Percentiles rank a stretch among this genome's conserved stretches.
Conservation (phyloP, 257 asterid genomes). For the Solanum rostratum region DNA sequence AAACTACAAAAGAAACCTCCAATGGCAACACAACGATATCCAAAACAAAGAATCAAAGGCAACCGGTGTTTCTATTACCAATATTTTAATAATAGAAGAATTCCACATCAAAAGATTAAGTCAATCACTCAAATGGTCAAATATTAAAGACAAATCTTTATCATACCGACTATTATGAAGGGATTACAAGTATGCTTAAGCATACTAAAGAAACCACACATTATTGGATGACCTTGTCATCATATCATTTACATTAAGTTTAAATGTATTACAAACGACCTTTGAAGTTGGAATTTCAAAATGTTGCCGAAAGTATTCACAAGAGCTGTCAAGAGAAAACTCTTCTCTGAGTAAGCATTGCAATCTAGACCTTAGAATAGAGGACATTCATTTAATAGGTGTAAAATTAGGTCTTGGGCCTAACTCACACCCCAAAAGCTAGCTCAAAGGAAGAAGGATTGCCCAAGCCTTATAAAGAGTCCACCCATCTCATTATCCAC, state of each 20-base stretch:
- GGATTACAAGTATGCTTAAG: background rate
- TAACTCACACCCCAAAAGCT: too few relatives aligned
- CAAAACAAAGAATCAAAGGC: background rate
- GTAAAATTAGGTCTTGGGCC: too few relatives aligned
- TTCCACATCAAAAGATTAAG: background rate
- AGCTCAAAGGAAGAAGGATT: too few relatives aligned
- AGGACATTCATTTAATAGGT: background rate
- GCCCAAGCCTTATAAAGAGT: too few relatives aligned
- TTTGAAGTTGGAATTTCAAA: background rate
- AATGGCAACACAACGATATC: background rate
- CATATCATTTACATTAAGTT: background rate
- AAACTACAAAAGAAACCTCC: background rate
- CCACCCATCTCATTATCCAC: too few relatives aligned
- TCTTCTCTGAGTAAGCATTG: background rate
- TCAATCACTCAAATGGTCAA: background rate
- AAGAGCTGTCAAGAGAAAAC: background rate
- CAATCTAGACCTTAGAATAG: background rate
- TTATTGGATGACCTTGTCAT: background rate
- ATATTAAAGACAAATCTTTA: background rate
- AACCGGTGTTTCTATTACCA: background rate
- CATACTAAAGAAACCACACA: background rate
- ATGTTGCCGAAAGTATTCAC: background rate
- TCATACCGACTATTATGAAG: background rate
- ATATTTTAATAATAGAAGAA: background rate
- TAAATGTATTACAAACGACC: background rate